These are phyloP conservation scores for Daldinia loculata DNA, from an alignment of 495 filamentous ascomycete species.

Conservation along the genomic window DNA sequence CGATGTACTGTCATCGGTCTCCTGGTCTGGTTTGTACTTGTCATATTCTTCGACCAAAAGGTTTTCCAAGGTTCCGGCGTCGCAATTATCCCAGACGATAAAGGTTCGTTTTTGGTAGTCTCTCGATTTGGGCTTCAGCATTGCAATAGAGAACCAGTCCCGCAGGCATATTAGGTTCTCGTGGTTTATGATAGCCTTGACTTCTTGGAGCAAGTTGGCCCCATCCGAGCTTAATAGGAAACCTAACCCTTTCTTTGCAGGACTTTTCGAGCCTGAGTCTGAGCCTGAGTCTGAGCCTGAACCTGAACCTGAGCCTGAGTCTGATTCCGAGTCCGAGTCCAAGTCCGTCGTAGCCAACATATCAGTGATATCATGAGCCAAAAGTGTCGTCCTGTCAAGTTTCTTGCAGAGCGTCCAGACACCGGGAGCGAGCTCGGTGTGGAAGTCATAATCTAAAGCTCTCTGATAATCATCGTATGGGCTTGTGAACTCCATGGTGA, in stretches of 20 bases:
- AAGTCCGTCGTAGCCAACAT: conserved; percentile 13
- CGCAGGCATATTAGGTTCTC: conserved; percentile 52
- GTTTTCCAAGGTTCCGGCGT: conserved; percentile 49
- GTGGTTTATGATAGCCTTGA: conserved; percentile 51
- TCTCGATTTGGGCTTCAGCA: neutral
- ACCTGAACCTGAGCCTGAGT: neutral
- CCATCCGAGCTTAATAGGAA: conserved; percentile 9
- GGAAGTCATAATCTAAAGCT: conserved; percentile 32
- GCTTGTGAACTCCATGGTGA: neutral
- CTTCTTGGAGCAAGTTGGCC: conserved; percentile 10
- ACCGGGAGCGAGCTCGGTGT: conserved; percentile 28
- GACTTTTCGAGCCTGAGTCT: neutral
- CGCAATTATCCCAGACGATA: conserved; percentile 53
- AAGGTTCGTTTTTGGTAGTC: conserved; percentile 14
- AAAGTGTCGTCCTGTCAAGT: conserved; percentile 29
- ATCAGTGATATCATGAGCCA: conserved; percentile 43
- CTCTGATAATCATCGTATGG: conserved; percentile 14
- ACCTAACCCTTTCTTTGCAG: neutral
- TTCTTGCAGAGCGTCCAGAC: conserved; percentile 40
- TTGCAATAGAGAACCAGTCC: conserved; percentile 33
- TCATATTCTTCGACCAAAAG: conserved; percentile 34
- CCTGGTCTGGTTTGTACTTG: neutral
- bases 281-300: neutral
- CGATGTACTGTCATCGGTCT: neutral
- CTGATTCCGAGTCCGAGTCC: neutral